A percentile compares a stretch with the other conserved stretches of the same genome.
Evolutionary conservation across 148 eudicot species (phyloP).

Genomic region (Salicornia ramosissima): DNA sequence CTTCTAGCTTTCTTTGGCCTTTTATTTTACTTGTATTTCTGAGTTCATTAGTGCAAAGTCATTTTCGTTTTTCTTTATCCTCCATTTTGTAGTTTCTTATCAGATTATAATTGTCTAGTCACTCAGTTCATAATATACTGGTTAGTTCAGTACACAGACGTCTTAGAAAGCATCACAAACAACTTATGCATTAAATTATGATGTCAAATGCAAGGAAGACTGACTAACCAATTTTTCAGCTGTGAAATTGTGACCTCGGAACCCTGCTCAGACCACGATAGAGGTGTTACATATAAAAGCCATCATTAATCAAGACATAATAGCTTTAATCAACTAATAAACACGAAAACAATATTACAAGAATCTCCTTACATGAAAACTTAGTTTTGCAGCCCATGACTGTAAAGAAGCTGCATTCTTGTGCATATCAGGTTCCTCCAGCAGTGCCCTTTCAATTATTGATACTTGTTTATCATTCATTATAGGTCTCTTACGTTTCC

Average conservation of each 20-base stretch:
- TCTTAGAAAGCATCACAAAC: not conserved
- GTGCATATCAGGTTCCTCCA: constrained; percentile 80
- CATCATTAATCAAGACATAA: not conserved
- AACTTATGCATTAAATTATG: not conserved
- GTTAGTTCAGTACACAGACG: too few relatives aligned
- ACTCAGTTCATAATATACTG: too few relatives aligned
- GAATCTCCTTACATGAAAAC: constrained; percentile 56
- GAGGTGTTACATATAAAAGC: constrained; percentile 17
- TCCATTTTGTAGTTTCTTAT: too few relatives aligned
- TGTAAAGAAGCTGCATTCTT: constrained; percentile 52
- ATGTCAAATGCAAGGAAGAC: not conserved
- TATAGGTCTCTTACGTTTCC: constrained; percentile 76
- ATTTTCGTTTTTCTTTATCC: too few relatives aligned
- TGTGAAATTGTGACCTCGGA: constrained; percentile 75
- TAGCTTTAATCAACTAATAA: not conserved
- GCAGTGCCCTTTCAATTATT: constrained; percentile 64
- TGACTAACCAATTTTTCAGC: constrained; percentile 80
- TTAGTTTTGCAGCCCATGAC: constrained; percentile 68
- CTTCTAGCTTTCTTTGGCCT: too few relatives aligned
- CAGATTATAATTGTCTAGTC: too few relatives aligned
- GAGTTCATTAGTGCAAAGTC: too few relatives aligned
- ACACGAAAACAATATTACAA: not conserved
- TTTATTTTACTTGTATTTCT: too few relatives aligned
- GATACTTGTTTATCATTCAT: constrained; percentile 73
- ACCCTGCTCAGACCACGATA: constrained; percentile 63